Conservation (phyloP, 2,329 filamentous ascomycete species). For the Pestalotiopsis sp. region DNA sequence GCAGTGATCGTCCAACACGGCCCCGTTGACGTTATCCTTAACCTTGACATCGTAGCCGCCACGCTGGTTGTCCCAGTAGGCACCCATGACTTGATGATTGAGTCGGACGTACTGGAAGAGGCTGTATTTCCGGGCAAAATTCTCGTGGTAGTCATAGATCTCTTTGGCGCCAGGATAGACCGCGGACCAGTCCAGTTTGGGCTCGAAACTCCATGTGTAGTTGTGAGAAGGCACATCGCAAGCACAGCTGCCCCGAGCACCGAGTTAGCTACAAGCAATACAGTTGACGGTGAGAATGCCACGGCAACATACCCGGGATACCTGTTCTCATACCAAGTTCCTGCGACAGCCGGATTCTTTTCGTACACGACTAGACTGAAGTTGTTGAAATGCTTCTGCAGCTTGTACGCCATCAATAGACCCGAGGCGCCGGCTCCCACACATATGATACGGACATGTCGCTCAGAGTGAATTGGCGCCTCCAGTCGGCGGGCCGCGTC, state of each 20-base stretch:
- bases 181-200: constrained; percentile 42
- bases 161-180: constrained; percentile 44
- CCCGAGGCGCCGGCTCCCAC: constrained; percentile 52
- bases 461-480: constrained; percentile 21
- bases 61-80: constrained; percentile 18
- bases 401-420: constrained; percentile 49
- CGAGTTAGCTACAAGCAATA: not conserved
- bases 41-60: constrained; percentile 37
- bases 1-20: not conserved
- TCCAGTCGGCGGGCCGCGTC: constrained; percentile 5
- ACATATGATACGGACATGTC: constrained; percentile 35
- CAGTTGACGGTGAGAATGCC: not conserved
- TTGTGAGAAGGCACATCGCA: constrained; percentile 55
- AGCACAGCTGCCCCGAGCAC: constrained; percentile 34
- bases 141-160: constrained; percentile 44
- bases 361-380: constrained; percentile 44
- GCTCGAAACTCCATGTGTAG: constrained; percentile 53
- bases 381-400: constrained; percentile 45
- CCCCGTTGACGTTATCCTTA: constrained; percentile 35
- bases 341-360: constrained; percentile 48
- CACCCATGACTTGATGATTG: constrained; percentile 15
- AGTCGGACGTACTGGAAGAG: constrained; percentile 29
- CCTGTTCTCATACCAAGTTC: constrained; percentile 54
- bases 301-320: constrained; percentile 38
- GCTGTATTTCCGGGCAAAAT: constrained; percentile 40